Conservation (phyloP, 2,329 filamentous ascomycete genomes). For the Trichoderma pleuroti region DNA sequence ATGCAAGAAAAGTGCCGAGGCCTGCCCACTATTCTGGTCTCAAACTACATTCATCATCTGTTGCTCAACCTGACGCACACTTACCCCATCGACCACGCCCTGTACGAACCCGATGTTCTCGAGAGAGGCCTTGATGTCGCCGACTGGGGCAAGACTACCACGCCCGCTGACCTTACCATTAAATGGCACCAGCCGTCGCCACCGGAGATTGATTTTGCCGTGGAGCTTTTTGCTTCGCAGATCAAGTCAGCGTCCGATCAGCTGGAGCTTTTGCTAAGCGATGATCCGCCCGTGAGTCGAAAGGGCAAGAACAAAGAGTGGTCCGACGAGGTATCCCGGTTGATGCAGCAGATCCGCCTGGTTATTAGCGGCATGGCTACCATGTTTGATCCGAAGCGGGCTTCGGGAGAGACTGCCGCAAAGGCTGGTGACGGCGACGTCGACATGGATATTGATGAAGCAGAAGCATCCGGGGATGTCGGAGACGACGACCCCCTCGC, state of each 20-base stretch:
- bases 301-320: conserved; percentile 97
- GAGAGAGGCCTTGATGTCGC: conserved; percentile 67
- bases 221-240: conserved; percentile 84
- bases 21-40: conserved; percentile 90
- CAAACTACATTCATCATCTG: conserved; percentile 95
- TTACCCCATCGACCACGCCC: conserved; percentile 83
- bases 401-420: conserved; percentile 50
- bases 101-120: conserved; percentile 78
- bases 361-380: conserved; percentile 86
- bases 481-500: conserved; percentile 53
- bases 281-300: conserved; percentile 76
- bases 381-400: conserved; percentile 77
- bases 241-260: conserved; percentile 71
- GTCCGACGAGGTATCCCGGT: conserved; percentile 93
- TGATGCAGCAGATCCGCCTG: conserved; percentile 83
- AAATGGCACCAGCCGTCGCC: conserved; percentile 84
- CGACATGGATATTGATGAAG: conserved; percentile 43
- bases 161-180: conserved; percentile 73
- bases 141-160: conserved; percentile 80
- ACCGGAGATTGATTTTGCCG: conserved; percentile 81
- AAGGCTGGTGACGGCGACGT: conserved; percentile 42
- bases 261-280: conserved; percentile 74
- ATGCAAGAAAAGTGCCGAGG: conserved; percentile 97
- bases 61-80: conserved; percentile 91
- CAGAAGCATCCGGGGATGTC: conserved; percentile 41